Conservation (phyloP, 2,329 filamentous ascomycete species). For the Cladobotryum protrusum region DNA sequence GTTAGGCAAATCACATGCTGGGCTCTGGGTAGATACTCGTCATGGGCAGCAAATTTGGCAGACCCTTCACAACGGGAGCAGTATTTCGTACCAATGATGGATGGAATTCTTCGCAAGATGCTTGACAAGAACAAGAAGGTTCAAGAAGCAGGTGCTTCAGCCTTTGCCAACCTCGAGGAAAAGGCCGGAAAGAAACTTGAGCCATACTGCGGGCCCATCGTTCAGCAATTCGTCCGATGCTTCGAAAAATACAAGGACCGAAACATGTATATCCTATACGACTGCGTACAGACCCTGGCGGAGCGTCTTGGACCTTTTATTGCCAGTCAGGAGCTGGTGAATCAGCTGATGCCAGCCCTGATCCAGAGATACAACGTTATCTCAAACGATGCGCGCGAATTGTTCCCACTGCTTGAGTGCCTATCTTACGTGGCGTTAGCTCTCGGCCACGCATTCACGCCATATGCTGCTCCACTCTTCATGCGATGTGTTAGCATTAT, state of each 20-base stretch:
- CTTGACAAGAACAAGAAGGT: conserved; percentile 96
- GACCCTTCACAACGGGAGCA: conserved; percentile 61
- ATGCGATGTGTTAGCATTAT: conserved; percentile 84
- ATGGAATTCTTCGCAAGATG: conserved; percentile 90
- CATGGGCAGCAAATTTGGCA: conserved; percentile 76
- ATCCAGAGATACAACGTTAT: conserved; percentile 85
- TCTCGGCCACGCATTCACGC: conserved; percentile 73
- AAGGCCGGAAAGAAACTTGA: conserved; percentile 76
- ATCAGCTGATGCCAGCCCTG: conserved; percentile 85
- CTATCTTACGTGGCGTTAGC: conserved; percentile 89
- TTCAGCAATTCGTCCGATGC: conserved; percentile 86
- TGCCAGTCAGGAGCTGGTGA: conserved; percentile 72
- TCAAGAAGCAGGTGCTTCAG: conserved; percentile 90
- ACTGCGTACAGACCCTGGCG: conserved; percentile 94
- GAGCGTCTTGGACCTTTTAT: conserved; percentile 82
- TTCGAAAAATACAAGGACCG: conserved; percentile 96
- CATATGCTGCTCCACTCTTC: conserved; percentile 84
- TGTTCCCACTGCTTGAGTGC: conserved; percentile 94
- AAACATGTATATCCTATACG: conserved; percentile 98
- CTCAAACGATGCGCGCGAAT: conserved; percentile 79
- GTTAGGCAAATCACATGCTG: conserved; percentile 97
- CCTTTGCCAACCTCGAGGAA: conserved; percentile 93
- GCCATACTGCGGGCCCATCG: conserved; percentile 83
- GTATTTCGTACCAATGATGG: conserved; percentile 95
- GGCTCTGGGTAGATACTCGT: conserved; percentile 89